A percentile compares a stretch with the other conserved stretches of the same genome.
Evolutionary conservation across 257 asterid species (phyloP).

Genomic region (Salvia splendens): DNA sequence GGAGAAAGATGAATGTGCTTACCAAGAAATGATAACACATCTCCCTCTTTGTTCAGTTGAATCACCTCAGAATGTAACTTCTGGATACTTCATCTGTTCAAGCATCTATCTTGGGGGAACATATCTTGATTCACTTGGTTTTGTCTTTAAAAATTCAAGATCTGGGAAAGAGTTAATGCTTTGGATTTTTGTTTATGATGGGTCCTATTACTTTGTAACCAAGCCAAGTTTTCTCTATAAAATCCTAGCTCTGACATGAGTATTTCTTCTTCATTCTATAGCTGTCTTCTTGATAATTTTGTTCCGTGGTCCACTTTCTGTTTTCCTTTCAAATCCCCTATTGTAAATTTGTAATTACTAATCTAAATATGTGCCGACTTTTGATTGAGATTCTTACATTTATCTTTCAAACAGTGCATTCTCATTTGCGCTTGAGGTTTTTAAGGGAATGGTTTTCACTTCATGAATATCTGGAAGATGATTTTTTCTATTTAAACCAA

Average conservation of each 20-base stretch:
- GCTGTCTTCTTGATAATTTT: conserved; percentile 4
- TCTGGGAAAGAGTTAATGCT: conserved; percentile 13
- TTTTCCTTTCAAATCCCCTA: neutral
- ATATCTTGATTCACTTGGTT: conserved; percentile 10
- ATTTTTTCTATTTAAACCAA: neutral
- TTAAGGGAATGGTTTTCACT: neutral
- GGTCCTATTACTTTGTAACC: conserved; percentile 6
- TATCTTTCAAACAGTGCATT: too few species aligned
- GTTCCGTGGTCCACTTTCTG: neutral
- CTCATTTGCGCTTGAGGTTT: neutral
- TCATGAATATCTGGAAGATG: conserved; percentile 14
- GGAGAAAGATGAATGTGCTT: conserved; percentile 97
- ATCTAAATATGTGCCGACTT: neutral
- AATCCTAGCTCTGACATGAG: neutral
- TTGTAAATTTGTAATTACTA: conserved; percentile 7
- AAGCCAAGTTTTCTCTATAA: neutral
- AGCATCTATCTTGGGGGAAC: conserved; percentile 9
- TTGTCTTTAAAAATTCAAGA: neutral
- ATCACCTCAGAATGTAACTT: conserved; percentile 73
- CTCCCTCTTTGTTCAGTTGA: conserved; percentile 93
- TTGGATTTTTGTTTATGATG: conserved; percentile 1
- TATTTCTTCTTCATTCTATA: conserved; percentile 13
- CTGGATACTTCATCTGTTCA: conserved; percentile 12
- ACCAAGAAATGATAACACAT: conserved; percentile 98
- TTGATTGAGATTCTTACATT: neutral